phyloP scores from a whole-genome alignment of 2,329 filamentous ascomycete species.

The Hymenoscyphus occultus region DNA sequence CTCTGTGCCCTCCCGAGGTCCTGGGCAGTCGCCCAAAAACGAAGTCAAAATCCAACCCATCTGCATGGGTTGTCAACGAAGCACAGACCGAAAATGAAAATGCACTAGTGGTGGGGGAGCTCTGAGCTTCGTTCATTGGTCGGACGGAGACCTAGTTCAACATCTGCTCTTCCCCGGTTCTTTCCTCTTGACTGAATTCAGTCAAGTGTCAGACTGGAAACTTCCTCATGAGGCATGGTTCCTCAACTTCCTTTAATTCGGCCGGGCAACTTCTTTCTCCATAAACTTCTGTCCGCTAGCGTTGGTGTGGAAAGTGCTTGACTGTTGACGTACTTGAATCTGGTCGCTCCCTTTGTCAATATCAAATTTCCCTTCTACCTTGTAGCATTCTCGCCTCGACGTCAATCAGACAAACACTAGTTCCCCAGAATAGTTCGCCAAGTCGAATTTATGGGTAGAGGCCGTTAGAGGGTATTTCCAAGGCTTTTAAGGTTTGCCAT shows the following conservation, averaged over 20 bases:
- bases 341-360: no score
- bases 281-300: not conserved
- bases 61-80: not conserved
- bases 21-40: not conserved
- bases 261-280: no score
- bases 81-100: slow-evolving; percentile 13
- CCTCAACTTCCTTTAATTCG: not conserved
- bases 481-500: not conserved
- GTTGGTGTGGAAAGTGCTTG: not conserved
- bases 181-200: slow-evolving; percentile 20
- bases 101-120: slow-evolving; percentile 29
- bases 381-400: no score
- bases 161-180: not conserved
- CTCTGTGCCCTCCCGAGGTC: not conserved
- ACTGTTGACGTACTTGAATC: not conserved
- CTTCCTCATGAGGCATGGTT: slow-evolving; percentile 23
- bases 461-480: not conserved
- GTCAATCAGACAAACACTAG: no score
- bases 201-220: slow-evolving; percentile 18
- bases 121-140: slow-evolving; percentile 5
- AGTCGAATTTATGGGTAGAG: not conserved
- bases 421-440: not conserved
- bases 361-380: no score
- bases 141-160: slow-evolving; percentile 10
- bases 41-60: not conserved